Evolutionary conservation across 225 moss, liverwort and hornwort genomes (phyloP), one percentile per base, ranked within the genome.

Genomic region (Thuidium tamariscinum): DNA sequence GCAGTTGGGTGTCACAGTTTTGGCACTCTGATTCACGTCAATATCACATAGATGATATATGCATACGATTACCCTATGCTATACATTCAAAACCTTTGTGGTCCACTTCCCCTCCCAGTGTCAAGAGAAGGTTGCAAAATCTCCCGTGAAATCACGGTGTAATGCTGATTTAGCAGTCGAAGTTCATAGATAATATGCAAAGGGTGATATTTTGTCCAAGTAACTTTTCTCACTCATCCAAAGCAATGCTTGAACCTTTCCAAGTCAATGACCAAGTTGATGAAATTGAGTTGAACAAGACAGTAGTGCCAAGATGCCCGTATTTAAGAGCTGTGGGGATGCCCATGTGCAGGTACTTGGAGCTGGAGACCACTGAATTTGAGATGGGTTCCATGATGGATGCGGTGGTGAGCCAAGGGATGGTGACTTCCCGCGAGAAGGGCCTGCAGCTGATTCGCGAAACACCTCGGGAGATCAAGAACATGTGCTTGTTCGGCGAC

Each of bases 351-450:
- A 93, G 93, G 91, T 93, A 93, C 85, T 86, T 93, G 89, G 93
- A 93, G 89, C 63, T 93, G 85, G 93, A 93, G 22, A 90, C 87
- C 2, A 48, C 78, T 25, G 93, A 93, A 64, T 93, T 93, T 67
- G 93, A 91, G 60, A 77, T 93, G 93, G 85, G 91, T 17, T 85
- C 91, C 60, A 90, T 93, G 87, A 93, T 93, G 88, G 91, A 93
- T 25, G 93, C 93, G 65, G 93, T 93, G 72, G 90, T 93, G 80
- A 93, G 93, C 81, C 93, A 93, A 64, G 93, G 93, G 56, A 93
- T 93, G 93, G 89, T 93, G 34, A 85, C 91, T 4, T 93, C 93
- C 26, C 83, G 90, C 44, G 93, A 93, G 88, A 93, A 93, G 64
- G 93, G 93, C 7, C 81, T 93, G 54, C 93, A 93, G 81, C 41